phyloP scores from a whole-genome alignment of 306 rosid species.

The Castanospermum australe region DNA sequence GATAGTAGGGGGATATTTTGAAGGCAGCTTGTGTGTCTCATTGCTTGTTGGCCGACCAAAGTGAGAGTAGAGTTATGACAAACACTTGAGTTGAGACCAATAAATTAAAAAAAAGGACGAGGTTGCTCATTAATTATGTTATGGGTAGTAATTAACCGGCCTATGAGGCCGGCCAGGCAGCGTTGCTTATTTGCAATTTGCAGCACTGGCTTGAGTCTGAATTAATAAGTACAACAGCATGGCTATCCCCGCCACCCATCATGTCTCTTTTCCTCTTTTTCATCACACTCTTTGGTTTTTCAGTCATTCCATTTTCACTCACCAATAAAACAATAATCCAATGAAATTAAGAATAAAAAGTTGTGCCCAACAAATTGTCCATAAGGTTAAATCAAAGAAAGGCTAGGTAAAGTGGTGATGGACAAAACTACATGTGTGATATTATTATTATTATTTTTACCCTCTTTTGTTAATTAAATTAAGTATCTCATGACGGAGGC shows the following conservation, averaged over 20 bases:
- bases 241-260: constrained; percentile 10
- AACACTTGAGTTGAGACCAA: constrained; percentile 30
- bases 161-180: constrained; percentile 43
- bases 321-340: neutral
- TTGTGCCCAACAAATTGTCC: no score
- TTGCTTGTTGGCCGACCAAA: constrained; percentile 64
- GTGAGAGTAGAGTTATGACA: constrained; percentile 33
- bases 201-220: neutral
- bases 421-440: no score
- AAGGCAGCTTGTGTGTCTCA: constrained; percentile 42
- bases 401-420: neutral
- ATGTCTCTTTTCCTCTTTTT: constrained; percentile 1
- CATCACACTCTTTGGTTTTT: constrained; percentile 12
- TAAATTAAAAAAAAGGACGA: neutral
- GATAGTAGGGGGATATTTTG: neutral
- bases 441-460: no score
- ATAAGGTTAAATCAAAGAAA: no score
- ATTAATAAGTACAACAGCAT: constrained; percentile 2
- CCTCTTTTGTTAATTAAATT: no score
- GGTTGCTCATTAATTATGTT: constrained; percentile 14
- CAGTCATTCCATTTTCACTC: neutral
- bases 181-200: constrained; percentile 6
- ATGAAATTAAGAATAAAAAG: neutral
- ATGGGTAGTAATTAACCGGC: constrained; percentile 38
- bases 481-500: neutral